phyloP scores from a whole-genome alignment of 1,284 basidiomycete species.

The Afroboletus lepidellus region DNA sequence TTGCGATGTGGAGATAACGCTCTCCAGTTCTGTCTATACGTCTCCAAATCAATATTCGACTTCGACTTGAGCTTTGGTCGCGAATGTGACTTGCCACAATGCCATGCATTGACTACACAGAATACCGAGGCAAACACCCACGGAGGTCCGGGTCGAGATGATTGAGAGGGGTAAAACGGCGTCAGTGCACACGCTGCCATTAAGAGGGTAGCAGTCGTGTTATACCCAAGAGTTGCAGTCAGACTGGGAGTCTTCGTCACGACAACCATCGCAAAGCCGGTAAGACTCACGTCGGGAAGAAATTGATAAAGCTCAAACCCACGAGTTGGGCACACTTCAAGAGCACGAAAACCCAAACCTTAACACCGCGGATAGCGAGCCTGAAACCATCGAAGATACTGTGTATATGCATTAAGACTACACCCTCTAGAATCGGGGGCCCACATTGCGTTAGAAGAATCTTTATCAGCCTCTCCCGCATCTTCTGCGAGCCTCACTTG shows the following conservation, averaged over 20 bases:
- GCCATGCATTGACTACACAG: constrained; percentile 61
- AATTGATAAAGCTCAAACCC: constrained; percentile 70
- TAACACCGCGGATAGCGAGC: constrained; percentile 60
- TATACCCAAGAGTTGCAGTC: constrained; percentile 64
- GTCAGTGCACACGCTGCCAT: constrained; percentile 53
- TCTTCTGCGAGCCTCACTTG: constrained; percentile 8
- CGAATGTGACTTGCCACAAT: constrained; percentile 49
- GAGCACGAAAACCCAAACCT: constrained; percentile 59
- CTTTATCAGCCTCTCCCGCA: constrained; percentile 1
- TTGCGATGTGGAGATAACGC: constrained; percentile 65
- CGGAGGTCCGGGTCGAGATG: constrained; percentile 50
- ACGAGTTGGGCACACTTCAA: constrained; percentile 52
- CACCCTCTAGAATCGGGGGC: constrained; percentile 19
- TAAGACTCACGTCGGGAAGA: constrained; percentile 63
- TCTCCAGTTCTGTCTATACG: constrained; percentile 56
- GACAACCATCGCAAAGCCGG: neutral
- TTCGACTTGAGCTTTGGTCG: neutral
- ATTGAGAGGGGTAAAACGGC: neutral
- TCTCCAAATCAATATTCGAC: neutral
- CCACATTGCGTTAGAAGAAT: constrained; percentile 49
- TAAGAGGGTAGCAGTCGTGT: constrained; percentile 56
- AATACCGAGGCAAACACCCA: constrained; percentile 31
- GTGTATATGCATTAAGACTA: neutral
- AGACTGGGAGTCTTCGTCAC: constrained; percentile 39
- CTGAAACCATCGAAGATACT: constrained; percentile 56